A percentile compares a stretch with the other conserved stretches of the same genome.
Conservation (phyloP, 305 asterid species). For the Rubia occidens region DNA sequence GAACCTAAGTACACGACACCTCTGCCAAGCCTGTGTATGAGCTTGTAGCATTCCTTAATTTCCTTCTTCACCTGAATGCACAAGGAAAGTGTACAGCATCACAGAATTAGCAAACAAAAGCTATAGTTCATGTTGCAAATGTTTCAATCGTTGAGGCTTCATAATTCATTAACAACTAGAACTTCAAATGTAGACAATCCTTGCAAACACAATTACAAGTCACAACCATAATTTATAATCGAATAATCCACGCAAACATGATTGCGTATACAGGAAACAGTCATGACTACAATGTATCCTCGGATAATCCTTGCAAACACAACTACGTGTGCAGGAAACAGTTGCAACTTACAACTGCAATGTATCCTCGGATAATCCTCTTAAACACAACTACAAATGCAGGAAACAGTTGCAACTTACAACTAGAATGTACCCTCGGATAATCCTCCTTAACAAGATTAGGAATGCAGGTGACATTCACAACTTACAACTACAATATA, state of each 20-base stretch:
- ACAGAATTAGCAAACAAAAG: background rate
- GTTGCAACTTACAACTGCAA: background rate
- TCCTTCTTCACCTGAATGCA: conserved; percentile 67
- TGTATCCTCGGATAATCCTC: background rate
- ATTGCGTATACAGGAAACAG: background rate
- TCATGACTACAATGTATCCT: background rate
- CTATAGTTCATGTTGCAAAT: background rate
- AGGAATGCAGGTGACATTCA: background rate
- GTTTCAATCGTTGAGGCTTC: background rate
- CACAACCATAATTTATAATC: background rate
- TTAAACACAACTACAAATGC: background rate
- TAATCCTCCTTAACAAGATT: background rate
- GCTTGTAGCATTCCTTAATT: conserved; percentile 67
- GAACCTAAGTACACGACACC: conserved; percentile 95
- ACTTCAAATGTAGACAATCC: background rate
- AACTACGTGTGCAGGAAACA: background rate
- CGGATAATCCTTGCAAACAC: background rate
- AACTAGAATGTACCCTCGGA: background rate
- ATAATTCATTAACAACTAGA: background rate
- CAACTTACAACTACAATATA: background rate
- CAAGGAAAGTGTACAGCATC: too few species aligned
- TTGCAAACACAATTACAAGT: background rate
- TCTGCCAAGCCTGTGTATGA: conserved; percentile 66
- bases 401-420: background rate
- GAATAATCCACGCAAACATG: background rate